A percentile compares a stretch with the other conserved stretches of the same genome.
Evolutionary conservation across 1,284 basidiomycete genomes (phyloP).

Genomic region (Ganoderma lucidum): DNA sequence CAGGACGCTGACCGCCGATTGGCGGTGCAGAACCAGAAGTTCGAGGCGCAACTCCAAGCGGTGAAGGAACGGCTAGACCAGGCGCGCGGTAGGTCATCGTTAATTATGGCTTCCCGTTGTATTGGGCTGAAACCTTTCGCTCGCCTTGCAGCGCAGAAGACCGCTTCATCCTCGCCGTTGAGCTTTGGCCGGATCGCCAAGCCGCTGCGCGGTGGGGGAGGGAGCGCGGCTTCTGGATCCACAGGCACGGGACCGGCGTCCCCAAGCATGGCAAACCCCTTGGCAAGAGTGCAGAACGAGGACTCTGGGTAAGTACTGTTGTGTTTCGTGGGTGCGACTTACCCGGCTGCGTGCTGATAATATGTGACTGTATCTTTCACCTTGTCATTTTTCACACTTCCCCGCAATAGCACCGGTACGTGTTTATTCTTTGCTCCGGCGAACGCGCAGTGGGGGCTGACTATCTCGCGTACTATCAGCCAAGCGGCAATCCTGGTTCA

Average conservation of each 20-base stretch:
- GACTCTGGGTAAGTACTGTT: constrained; percentile 71
- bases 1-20: constrained; percentile 95
- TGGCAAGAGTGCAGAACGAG: constrained; percentile 79
- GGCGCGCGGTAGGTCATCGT: constrained; percentile 77
- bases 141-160: constrained; percentile 73
- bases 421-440: constrained; percentile 26
- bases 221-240: constrained; percentile 53
- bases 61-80: constrained; percentile 93
- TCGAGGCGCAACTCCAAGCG: constrained; percentile 90
- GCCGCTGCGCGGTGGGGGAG: constrained; percentile 92
- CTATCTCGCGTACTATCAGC: constrained; percentile 50
- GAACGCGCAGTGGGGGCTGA: constrained; percentile 24
- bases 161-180: constrained; percentile 71
- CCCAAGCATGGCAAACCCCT: constrained; percentile 60
- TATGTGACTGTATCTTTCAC: constrained; percentile 13
- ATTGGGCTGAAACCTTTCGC: constrained; percentile 28
- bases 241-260: constrained; percentile 52
- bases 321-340: constrained; percentile 30
- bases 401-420: constrained; percentile 40
- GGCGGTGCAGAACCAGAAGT: constrained; percentile 93
- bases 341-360: constrained; percentile 17
- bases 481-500: constrained; percentile 88
- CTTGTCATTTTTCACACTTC: constrained; percentile 10
- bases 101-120: constrained; percentile 26
- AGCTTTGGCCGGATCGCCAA: constrained; percentile 96